Conservation (phyloP, 208 protist genomes). For the Leishmania tarentolae region DNA sequence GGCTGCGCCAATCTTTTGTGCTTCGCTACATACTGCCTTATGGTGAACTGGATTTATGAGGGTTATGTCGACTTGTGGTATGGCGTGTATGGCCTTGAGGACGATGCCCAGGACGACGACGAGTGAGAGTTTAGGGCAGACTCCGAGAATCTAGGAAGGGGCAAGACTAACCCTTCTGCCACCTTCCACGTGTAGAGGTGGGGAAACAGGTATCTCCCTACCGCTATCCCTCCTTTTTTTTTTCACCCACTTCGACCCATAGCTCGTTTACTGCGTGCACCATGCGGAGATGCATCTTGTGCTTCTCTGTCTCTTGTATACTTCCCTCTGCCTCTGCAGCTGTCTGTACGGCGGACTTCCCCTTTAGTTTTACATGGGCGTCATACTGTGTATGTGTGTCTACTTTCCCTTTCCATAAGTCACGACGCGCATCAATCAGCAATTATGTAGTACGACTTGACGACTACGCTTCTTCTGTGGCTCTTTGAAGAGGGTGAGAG, state of each 20-base stretch:
- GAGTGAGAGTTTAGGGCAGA: neutral
- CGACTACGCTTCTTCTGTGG: neutral
- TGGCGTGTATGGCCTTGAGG: constrained; percentile 71
- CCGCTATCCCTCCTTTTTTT: too few relatives aligned
- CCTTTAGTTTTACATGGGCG: neutral
- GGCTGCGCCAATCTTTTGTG: constrained; percentile 43
- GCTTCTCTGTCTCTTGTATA: neutral
- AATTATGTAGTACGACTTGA: neutral
- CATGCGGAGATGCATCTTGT: neutral
- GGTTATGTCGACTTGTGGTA: constrained; percentile 82
- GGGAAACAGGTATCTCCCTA: neutral
- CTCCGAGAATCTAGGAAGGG: neutral
- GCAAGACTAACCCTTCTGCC: neutral
- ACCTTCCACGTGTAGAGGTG: neutral
- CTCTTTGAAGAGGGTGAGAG: neutral
- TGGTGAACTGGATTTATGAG: constrained; percentile 80
- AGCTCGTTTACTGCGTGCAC: neutral
- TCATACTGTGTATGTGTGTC: neutral
- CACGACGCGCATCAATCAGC: neutral
- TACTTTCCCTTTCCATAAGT: neutral
- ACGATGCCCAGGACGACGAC: constrained; percentile 61
- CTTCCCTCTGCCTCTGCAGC: neutral
- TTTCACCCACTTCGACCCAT: neutral
- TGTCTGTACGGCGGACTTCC: neutral
- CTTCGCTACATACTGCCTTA: constrained; percentile 72